These are phyloP conservation scores for Somion occarium DNA, from an alignment of 1,284 basidiomycete genomes.

Conservation along the genomic window DNA sequence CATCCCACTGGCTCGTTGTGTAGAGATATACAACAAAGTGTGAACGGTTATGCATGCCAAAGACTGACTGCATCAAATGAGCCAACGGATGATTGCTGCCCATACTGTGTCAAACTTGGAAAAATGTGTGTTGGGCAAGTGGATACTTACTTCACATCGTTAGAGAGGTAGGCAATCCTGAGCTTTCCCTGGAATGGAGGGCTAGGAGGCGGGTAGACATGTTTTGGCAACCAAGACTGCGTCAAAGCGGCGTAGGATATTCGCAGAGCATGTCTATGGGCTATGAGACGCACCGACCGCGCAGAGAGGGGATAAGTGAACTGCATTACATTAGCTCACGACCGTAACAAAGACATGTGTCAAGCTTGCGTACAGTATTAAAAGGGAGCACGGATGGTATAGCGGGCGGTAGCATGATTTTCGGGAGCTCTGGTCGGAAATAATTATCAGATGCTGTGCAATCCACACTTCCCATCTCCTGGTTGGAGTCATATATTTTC, in stretches of 20 bases:
- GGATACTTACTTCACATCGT: conserved; percentile 44
- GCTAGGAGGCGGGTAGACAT: conserved; percentile 48
- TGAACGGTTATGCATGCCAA: conserved; percentile 44
- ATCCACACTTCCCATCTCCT: conserved; percentile 7
- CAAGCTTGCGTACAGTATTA: conserved; percentile 42
- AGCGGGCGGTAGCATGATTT: conserved; percentile 35
- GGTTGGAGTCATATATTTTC: conserved; percentile 19
- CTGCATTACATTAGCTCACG: conserved; percentile 19
- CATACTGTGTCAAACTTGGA: background rate
- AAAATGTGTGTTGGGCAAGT: background rate
- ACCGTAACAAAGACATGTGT: too few species aligned
- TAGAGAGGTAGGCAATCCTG: conserved; percentile 56
- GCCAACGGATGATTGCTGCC: conserved; percentile 56
- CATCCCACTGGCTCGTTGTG: conserved; percentile 51
- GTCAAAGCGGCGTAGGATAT: conserved; percentile 46
- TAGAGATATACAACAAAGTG: conserved; percentile 50
- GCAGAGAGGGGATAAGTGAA: conserved; percentile 53
- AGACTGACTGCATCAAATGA: conserved; percentile 60
- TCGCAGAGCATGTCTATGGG: conserved; percentile 53
- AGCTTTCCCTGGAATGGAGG: conserved; percentile 41
- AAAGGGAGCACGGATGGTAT: conserved; percentile 57
- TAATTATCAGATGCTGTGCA: conserved; percentile 12
- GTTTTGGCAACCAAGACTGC: conserved; percentile 43
- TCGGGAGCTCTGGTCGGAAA: conserved; percentile 25
- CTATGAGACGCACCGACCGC: conserved; percentile 49